Evolutionary conservation across 1,284 basidiomycete genomes (phyloP).

Genomic region (Coniophora puteana): DNA sequence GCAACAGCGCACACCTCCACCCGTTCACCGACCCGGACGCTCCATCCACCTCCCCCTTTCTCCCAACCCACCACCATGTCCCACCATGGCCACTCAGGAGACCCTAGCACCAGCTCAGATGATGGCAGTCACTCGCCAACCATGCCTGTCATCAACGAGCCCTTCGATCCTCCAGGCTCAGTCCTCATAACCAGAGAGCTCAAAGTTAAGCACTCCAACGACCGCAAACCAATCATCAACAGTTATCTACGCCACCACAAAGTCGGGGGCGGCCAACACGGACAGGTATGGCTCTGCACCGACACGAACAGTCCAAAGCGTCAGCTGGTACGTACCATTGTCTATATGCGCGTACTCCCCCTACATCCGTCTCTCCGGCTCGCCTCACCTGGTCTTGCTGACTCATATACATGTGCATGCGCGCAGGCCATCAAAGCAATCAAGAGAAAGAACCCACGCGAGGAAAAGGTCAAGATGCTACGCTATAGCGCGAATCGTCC

Average conservation of each 20-base stretch:
- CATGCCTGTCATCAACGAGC: too few relatives aligned
- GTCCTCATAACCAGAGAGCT: slow-evolving; percentile 62
- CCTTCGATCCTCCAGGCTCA: slow-evolving; percentile 42
- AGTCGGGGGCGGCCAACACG: slow-evolving; percentile 81
- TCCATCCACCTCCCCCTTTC: too few relatives aligned
- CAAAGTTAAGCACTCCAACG: slow-evolving; percentile 31
- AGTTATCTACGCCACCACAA: slow-evolving; percentile 70
- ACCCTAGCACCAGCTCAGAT: too few relatives aligned
- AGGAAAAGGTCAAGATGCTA: slow-evolving; percentile 58
- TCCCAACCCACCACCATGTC: too few relatives aligned
- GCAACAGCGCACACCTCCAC: too few relatives aligned
- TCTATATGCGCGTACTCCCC: not conserved
- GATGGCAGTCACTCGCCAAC: too few relatives aligned
- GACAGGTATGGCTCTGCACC: slow-evolving; percentile 71
- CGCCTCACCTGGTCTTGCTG: slow-evolving; percentile 4
- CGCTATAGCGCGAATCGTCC: slow-evolving; percentile 51
- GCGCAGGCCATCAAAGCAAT: slow-evolving; percentile 82
- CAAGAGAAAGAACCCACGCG: slow-evolving; percentile 52
- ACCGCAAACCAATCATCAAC: slow-evolving; percentile 60
- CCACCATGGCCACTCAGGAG: too few relatives aligned
- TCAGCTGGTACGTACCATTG: not conserved
- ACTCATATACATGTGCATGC: not conserved
- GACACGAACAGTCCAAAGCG: slow-evolving; percentile 45
- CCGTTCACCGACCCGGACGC: too few relatives aligned
- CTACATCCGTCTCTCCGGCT: too few relatives aligned